Base-by-base conservation (phyloP, 1,284 basidiomycete genomes). In the Ceraceosorus bombacis region DNA sequence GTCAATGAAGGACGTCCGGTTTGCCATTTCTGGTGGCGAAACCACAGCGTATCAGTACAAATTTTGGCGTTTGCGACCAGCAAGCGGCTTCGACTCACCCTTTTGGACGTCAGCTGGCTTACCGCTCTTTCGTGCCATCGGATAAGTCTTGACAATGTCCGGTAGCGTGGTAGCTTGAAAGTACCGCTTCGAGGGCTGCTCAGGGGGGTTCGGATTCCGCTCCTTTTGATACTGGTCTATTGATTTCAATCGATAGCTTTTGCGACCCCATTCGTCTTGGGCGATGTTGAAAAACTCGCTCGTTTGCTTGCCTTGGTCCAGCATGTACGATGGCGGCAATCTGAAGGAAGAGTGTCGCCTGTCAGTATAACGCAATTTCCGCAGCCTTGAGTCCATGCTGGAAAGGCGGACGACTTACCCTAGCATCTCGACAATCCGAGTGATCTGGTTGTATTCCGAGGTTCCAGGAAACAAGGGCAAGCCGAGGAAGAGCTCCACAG, bases 401-500 rank as follows among this genome's bases (percentile, higher is more conserved):
- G 40, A 58, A 54, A 55, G 38, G 15, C 15, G n/a, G 52, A 15
- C 39, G n/a, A 81, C 87, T 55, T 78, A 92, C 90, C 94, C 94
- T 41, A 99, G 85, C 93, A 98, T 97, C 76, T 97, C 94, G 49
- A 95, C 87, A 65, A 99, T 97, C 56, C 94, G 83, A 46, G 90
- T 92, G 57, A 97, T 84, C 78, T 98, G 94, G 80, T 98, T 98
- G 80, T 96, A 98, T 80, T 99, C 95, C 81, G 90, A 94, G 27
- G 95, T 97, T 36, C 94, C 95, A 1, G 94, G 94, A 81, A 98
- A 99, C 41, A 98, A 82, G 13, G 94, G 94, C 55, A 98, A 78
- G 5, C 94, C 95, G 49, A 97, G 82, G 83, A 97, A 99, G 41
- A 98, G 84, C 78, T 99, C 94, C 49, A 97, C 94, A 3, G 93